Evolutionary conservation across 352 stramenopile genomes (phyloP).

Genomic region (Globisporangium cederbergense): DNA sequence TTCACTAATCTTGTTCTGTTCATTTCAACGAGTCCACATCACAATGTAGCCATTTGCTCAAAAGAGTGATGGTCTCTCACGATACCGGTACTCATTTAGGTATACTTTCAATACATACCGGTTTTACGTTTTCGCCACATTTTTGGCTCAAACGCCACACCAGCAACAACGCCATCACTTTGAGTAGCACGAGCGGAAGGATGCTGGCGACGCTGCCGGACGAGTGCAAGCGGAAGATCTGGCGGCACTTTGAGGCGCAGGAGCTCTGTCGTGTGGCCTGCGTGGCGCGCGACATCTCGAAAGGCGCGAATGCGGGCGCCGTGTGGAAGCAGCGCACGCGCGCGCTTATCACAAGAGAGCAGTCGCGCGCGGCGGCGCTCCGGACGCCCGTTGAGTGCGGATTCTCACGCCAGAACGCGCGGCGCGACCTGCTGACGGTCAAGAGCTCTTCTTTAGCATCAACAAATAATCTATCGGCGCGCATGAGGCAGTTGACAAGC

Average conservation of each 20-base stretch:
- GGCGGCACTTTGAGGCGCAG: constrained; percentile 39
- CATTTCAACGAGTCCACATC: background rate
- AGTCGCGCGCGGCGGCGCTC: constrained; percentile 12
- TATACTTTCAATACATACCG: background rate
- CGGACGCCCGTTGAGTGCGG: constrained; percentile 19
- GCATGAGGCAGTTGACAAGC: constrained; percentile 1
- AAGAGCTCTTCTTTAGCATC: background rate
- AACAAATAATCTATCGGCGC: background rate
- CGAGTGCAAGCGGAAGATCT: constrained; percentile 66
- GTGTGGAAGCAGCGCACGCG: constrained; percentile 40
- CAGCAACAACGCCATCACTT: too few species aligned
- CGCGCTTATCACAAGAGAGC: constrained; percentile 24
- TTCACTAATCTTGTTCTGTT: background rate
- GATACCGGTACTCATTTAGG: background rate
- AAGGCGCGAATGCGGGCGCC: constrained; percentile 31
- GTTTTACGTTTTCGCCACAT: background rate
- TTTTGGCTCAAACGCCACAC: too few species aligned
- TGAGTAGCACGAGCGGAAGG: background rate
- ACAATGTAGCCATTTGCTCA: background rate
- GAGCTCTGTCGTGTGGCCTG: constrained; percentile 53
- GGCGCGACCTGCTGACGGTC: constrained; percentile 23
- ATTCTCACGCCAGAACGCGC: constrained; percentile 30
- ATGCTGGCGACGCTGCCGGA: constrained; percentile 49
- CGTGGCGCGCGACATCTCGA: constrained; percentile 25
- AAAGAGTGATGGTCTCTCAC: background rate